Evolutionary conservation across 257 asterid genomes (phyloP).

Genomic region (Misopates orontium): DNA sequence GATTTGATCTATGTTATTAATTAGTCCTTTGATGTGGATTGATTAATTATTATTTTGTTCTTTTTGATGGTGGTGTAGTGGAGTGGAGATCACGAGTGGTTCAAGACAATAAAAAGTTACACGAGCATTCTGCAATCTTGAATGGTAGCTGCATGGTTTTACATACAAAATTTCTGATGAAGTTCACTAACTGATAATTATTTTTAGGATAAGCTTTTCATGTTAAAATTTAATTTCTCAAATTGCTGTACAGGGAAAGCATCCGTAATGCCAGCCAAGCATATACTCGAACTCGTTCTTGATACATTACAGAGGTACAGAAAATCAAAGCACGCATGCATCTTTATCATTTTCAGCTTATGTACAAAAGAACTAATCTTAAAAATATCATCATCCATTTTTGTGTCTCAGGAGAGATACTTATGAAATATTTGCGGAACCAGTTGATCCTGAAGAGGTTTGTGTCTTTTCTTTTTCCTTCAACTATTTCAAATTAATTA

Average conservation of each 20-base stretch:
- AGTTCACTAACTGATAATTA: not conserved
- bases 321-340: not conserved
- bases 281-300: conserved; percentile 62
- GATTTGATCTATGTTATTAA: not conserved
- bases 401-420: conserved; percentile 60
- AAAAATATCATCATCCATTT: not conserved
- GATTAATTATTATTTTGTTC: not conserved
- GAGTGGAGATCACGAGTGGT: conserved; percentile 30
- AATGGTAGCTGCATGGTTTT: conserved; percentile 22
- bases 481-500: not conserved
- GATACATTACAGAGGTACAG: conserved; percentile 71
- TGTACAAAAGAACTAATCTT: not conserved
- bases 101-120: conserved; percentile 11
- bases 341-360: not conserved
- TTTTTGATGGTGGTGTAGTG: conserved; percentile 13
- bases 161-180: not conserved
- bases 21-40: not conserved
- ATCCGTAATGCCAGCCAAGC: conserved; percentile 61
- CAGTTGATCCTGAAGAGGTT: conserved; percentile 82
- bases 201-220: not conserved
- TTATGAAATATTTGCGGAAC: conserved; percentile 78
- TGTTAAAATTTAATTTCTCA: not conserved
- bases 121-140: conserved; percentile 16
- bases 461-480: not conserved
- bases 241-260: conserved; percentile 31